These are phyloP conservation scores for Cercospora sp. DNA, from an alignment of 2,329 filamentous ascomycete species.

Conservation along the genomic window DNA sequence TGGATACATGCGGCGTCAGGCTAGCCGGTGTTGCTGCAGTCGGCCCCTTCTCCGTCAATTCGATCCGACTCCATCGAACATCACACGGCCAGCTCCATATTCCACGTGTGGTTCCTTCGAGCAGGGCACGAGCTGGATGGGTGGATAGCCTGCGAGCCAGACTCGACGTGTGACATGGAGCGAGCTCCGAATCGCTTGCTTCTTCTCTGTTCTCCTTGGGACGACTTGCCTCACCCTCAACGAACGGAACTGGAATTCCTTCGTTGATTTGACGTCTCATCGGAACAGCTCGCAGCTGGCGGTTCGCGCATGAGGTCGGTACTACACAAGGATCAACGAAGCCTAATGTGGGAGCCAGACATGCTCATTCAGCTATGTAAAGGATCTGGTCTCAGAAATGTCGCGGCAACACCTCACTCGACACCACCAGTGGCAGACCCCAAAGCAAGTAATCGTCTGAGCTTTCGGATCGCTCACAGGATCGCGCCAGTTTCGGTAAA, in stretches of 20 bases:
- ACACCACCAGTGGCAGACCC: no score
- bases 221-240: background rate
- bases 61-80: background rate
- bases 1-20: background rate
- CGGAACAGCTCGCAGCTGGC: no score
- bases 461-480: no score
- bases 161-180: background rate
- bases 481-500: no score
- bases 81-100: background rate
- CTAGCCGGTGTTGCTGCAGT: background rate
- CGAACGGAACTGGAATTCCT: background rate
- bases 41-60: background rate
- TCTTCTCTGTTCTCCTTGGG: background rate
- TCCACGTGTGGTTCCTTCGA: background rate
- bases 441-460: no score
- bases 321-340: no score
- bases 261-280: no score
- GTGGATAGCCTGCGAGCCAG: background rate
- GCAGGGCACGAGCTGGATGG: background rate
- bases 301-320: no score
- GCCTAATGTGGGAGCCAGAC: no score
- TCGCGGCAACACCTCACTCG: no score
- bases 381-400: no score
- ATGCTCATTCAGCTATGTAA: no score
- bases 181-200: background rate